Percentiles rank a stretch among this genome's conserved stretches.
These are phyloP conservation scores for Salvia sclarea DNA, from an alignment of 305 asterid species.

Conservation along the genomic window DNA sequence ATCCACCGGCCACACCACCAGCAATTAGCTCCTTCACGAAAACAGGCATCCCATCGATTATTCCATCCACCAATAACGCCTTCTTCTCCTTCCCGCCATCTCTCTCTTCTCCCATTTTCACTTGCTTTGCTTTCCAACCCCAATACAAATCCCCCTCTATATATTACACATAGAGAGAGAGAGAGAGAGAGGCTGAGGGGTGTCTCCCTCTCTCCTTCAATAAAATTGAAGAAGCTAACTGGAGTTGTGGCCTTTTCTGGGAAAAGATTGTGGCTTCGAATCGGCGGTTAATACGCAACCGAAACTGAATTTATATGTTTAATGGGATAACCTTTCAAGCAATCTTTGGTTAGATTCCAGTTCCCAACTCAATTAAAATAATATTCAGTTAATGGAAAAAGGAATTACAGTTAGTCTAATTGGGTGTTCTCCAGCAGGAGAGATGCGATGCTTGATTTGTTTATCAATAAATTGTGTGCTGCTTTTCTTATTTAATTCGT, in stretches of 20 bases:
- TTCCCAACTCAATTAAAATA: background rate
- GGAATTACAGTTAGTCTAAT: slow-evolving; percentile 1
- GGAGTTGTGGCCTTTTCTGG: background rate
- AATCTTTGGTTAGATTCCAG: slow-evolving; percentile 1
- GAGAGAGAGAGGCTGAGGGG: slow-evolving; percentile 16
- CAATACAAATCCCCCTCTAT: too few species aligned
- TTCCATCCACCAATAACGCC: slow-evolving; percentile 38
- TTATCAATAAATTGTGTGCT: background rate
- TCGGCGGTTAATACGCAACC: background rate
- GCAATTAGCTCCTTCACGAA: slow-evolving; percentile 84
- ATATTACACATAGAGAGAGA: background rate
- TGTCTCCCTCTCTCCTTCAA: slow-evolving; percentile 30
- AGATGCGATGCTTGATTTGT: background rate
- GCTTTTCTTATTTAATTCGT: too few species aligned
- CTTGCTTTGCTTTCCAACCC: slow-evolving; percentile 5
- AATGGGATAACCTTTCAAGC: background rate
- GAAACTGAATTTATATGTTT: slow-evolving; percentile 21
- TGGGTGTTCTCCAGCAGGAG: background rate
- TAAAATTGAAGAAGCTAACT: slow-evolving; percentile 11
- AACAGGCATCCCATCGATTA: slow-evolving; percentile 63
- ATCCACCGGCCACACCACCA: slow-evolving; percentile 92
- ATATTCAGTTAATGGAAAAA: background rate
- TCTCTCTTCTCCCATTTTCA: slow-evolving; percentile 54
- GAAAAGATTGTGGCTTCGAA: slow-evolving; percentile 8
- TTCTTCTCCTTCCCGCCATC: slow-evolving; percentile 37